Evolutionary conservation across 1,284 basidiomycete genomes (phyloP), one percentile per base, ranked within the genome.

Genomic region (Pseudozyma pruni): DNA sequence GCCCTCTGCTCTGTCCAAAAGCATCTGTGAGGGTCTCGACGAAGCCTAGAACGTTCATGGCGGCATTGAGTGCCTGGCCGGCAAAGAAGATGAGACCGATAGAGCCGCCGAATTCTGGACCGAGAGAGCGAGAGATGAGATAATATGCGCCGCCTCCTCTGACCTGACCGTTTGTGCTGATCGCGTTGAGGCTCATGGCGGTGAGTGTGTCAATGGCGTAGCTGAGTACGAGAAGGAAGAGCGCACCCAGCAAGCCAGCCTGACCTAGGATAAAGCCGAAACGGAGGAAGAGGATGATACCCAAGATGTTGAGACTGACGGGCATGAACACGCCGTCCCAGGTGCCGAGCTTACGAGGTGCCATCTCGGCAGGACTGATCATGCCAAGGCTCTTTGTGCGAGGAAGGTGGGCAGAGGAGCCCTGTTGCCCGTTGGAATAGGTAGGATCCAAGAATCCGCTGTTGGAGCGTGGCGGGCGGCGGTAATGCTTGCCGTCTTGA

Each of bases 301-400:
- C 79, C 27, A 81, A 59, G 42, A 81, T 80, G 63, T 81, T 81
- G 39, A 81, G 74, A 55, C 76, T 77, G 63, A 81, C 79, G 13
- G 80, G 80, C 68, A 81, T 74, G 31, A 81, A 81, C 29, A 81
- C 80, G 34, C 80, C 80, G 37, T 81, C 77, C 75, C 77, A 81
- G 10, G 80, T 81, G 6, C 80, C 80, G 4, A 81, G 73, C 58
- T 81, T 81, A 22, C 79, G 70, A 19, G 78, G 73, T 2, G 69
- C 62, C 41, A 70, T 66, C 49, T 75, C 73, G 23, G 63, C 56
- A 11, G 63, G 60, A 37, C 56, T 62, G 55, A 76, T 72, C 74
- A 76, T 72, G 25, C 74, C 76, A n/a, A 66, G 57, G 33, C 62
- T 72, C 42, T 69, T 71, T 16, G 63, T 56, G 27, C 63, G 49